Evolutionary conservation across 2,329 filamentous ascomycete species (phyloP), one percentile per base, ranked within the genome.

Genomic region (Capronia coronata): DNA sequence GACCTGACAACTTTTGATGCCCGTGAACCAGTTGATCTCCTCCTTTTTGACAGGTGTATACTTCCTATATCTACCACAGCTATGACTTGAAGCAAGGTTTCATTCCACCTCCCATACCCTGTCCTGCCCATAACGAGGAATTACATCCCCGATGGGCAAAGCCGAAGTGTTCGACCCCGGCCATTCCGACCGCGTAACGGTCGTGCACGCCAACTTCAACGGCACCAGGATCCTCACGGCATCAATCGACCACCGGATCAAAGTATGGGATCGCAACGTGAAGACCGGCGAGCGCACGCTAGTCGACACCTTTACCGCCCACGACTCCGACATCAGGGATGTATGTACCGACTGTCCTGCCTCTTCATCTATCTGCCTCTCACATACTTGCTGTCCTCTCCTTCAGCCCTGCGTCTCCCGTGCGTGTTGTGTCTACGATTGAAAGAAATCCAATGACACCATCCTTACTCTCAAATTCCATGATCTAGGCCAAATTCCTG

Each of bases 181-280:
- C 52, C 71, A 74, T 62, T 66, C 68, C 43, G 71, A 94, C 65
- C 76, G 93, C 38, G 86, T 94, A 44, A 83, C 90, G 57, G 84
- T 87, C 48, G 83, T 91, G 54, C 84, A 87, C 59, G 94, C 94
- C 76, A 96, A 96, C 68, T 83, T 83, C 59, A 94, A 94, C 67
- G 91, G 90, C 60, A 90, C 88, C 62, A 86, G 90, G 60, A 90
- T 91, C 74, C 86, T 90, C 35, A 93, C 89, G 2, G 89, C 88
- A 27, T 93, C 88, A 14, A 87, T 91, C 14, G 91, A 97, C 67
- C 91, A 94, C 67, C 87, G 86, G 66, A 84, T 97, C 62, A 88
- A 90, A 64, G 86, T 96, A 55, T 96, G 91, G 77, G 87, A 91
- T 68, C 78, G 84, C 41, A 84, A 93, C 64, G 82, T 77, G 50